Conservation (phyloP, 345 rosid genomes). For the Sisymbrium altissimum region DNA sequence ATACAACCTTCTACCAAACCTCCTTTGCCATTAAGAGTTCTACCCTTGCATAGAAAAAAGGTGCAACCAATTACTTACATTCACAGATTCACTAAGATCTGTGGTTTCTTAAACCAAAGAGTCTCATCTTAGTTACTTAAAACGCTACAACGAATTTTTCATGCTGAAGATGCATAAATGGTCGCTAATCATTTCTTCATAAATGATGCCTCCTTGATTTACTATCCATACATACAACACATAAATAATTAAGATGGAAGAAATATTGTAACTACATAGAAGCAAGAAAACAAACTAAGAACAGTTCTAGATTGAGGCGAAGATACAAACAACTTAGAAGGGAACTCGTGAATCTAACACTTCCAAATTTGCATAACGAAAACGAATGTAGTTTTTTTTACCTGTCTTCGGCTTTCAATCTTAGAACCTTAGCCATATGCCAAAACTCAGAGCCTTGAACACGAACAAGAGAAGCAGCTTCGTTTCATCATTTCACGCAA, state of each 20-base stretch:
- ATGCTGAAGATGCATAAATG: conserved; percentile 1
- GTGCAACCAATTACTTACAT: conserved; percentile 13
- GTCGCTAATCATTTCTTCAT: not conserved
- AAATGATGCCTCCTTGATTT: not conserved
- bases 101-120: not conserved
- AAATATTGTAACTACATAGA: not conserved
- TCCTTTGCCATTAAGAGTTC: conserved; percentile 96
- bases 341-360: not conserved
- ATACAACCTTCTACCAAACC: conserved; percentile 66
- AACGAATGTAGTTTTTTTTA: conserved; percentile 3
- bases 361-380: not conserved
- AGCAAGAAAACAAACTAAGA: not conserved
- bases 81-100: not conserved
- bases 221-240: not conserved
- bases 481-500: not conserved
- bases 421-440: conserved; percentile 79
- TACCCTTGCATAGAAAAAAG: conserved; percentile 53
- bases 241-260: not conserved
- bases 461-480: conserved; percentile 54
- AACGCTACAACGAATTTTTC: not conserved
- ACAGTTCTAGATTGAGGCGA: not conserved
- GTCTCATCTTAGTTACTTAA: not conserved
- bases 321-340: not conserved
- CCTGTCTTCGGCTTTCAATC: conserved; percentile 59
- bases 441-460: conserved; percentile 83